These are phyloP conservation scores for Cystoderma amianthinum DNA, from an alignment of 768 basidiomycete species.

Conservation along the genomic window DNA sequence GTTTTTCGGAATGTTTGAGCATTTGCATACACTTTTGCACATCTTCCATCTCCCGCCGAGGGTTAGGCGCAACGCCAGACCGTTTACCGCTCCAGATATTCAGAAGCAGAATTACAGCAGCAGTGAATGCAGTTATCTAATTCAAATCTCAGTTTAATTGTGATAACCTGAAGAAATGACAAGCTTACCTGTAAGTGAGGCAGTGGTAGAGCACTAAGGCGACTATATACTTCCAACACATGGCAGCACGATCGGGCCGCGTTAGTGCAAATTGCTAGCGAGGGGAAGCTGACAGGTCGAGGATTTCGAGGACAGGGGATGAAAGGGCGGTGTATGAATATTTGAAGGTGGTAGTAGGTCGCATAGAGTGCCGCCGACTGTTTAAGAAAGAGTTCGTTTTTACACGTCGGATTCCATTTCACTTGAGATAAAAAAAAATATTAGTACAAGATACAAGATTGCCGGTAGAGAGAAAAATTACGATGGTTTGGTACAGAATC, in stretches of 20 bases:
- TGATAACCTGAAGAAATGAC: neutral
- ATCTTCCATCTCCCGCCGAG: constrained; percentile 47
- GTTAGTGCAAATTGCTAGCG: constrained; percentile 82
- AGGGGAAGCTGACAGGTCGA: constrained; percentile 34
- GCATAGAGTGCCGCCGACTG: constrained; percentile 52
- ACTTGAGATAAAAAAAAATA: no score
- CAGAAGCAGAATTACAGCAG: constrained; percentile 52
- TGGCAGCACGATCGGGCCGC: constrained; percentile 72
- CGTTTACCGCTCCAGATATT: constrained; percentile 59
- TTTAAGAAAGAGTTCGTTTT: constrained; percentile 34
- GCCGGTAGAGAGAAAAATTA: constrained; percentile 15
- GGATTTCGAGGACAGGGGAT: constrained; percentile 58
- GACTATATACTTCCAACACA: constrained; percentile 50
- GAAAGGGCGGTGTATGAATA: constrained; percentile 74
- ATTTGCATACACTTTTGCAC: constrained; percentile 53
- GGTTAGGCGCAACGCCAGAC: constrained; percentile 36
- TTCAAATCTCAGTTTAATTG: neutral
- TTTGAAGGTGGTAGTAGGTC: constrained; percentile 46
- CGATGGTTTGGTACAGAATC: constrained; percentile 58
- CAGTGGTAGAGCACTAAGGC: constrained; percentile 22
- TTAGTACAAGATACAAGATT: no score
- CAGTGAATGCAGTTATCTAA: constrained; percentile 28
- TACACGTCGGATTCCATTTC: constrained; percentile 33
- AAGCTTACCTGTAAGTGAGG: constrained; percentile 29
- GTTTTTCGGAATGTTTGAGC: constrained; percentile 32